A percentile compares a stretch with the other conserved stretches of the same genome.
Evolutionary conservation across 148 eudicot genomes (phyloP).

Genomic region (Vaccinium macrocarpon): DNA sequence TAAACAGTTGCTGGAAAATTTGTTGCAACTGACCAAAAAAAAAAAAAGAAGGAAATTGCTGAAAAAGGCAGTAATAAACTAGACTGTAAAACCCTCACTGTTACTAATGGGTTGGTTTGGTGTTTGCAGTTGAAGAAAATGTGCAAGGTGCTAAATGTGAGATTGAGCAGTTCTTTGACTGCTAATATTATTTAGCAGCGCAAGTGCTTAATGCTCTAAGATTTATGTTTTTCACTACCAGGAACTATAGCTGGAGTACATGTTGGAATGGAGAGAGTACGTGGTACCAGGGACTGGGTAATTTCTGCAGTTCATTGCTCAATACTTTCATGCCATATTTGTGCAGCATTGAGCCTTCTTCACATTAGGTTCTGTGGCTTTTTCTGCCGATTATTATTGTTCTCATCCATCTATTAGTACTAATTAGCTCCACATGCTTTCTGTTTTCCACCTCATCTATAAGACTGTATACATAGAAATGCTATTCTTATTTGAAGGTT

Average conservation of each 20-base stretch:
- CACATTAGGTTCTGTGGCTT: not conserved
- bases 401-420: not conserved
- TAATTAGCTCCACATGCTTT: not conserved
- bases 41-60: not conserved
- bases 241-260: constrained; percentile 85
- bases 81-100: not conserved
- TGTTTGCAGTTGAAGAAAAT: constrained; percentile 71
- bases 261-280: constrained; percentile 62
- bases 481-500: not conserved
- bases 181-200: not conserved
- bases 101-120: constrained; percentile 14
- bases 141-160: constrained; percentile 62
- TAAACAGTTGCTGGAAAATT: not conserved
- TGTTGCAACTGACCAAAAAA: not conserved
- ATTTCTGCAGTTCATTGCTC: constrained; percentile 13
- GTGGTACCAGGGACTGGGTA: constrained; percentile 87
- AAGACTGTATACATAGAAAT: not conserved
- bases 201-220: not conserved
- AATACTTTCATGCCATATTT: not conserved
- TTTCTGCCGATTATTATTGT: not conserved
- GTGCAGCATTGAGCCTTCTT: not conserved
- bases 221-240: constrained; percentile 25
- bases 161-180: not conserved
- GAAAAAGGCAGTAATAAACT: not conserved
- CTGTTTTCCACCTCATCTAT: not conserved